Evolutionary conservation across 371 early-diverging fungal species (phyloP).

Genomic region (Parasitella parasitica): DNA sequence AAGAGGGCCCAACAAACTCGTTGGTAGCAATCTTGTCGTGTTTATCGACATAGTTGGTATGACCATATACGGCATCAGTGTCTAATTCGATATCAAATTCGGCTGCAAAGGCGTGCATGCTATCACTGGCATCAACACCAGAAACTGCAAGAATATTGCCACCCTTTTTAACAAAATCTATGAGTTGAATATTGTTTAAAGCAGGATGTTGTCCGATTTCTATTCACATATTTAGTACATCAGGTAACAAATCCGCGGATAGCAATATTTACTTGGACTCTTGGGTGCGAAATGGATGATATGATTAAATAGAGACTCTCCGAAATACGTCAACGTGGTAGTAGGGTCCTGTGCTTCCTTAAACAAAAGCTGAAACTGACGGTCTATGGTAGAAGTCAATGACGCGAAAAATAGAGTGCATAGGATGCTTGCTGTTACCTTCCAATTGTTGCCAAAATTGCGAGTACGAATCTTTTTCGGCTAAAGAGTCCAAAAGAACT

Average conservation of each 20-base stretch:
- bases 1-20: slow-evolving; percentile 27
- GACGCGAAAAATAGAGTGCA: not conserved
- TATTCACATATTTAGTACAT: not conserved
- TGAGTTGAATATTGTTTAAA: slow-evolving; percentile 57
- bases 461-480: slow-evolving; percentile 51
- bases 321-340: slow-evolving; percentile 36
- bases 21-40: slow-evolving; percentile 41
- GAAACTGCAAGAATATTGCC: slow-evolving; percentile 89
- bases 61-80: slow-evolving; percentile 69
- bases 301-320: slow-evolving; percentile 66
- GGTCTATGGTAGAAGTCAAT: slow-evolving; percentile 42
- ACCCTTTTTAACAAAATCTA: slow-evolving; percentile 86
- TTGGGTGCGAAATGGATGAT: slow-evolving; percentile 72
- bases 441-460: slow-evolving; percentile 63
- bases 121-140: slow-evolving; percentile 60
- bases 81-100: slow-evolving; percentile 90
- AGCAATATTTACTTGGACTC: slow-evolving; percentile 50
- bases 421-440: slow-evolving; percentile 41
- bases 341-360: slow-evolving; percentile 41
- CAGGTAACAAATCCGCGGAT: not conserved
- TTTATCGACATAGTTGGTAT: slow-evolving; percentile 51
- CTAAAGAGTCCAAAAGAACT: slow-evolving; percentile 70
- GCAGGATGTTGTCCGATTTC: slow-evolving; percentile 44
- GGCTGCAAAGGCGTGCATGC: slow-evolving; percentile 74
- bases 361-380: slow-evolving; percentile 60